Percentiles rank a stretch among this genome's conserved stretches.
Conservation (phyloP, 164 flowering plant genomes). For the Piper longum region DNA sequence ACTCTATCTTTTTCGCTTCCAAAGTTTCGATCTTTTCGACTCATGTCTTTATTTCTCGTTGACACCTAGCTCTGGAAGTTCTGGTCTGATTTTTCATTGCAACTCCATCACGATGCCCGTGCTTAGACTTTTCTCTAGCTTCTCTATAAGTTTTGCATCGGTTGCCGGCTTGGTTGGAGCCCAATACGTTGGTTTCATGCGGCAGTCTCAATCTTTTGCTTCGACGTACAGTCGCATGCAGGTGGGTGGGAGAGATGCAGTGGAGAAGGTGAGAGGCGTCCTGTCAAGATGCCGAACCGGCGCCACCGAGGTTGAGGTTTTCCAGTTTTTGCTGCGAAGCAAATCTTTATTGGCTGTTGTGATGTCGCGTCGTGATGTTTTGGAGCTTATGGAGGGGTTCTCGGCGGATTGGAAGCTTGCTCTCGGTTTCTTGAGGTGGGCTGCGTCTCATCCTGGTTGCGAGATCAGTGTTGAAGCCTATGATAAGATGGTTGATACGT, state of each 20-base stretch:
- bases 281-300: constrained; percentile 22
- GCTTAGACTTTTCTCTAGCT: not conserved
- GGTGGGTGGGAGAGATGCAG: not conserved
- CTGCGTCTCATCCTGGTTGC: constrained; percentile 22
- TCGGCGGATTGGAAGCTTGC: constrained; percentile 76
- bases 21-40: not conserved
- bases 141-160: not conserved
- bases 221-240: not conserved
- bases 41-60: not conserved
- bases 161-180: not conserved
- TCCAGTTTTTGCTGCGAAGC: constrained; percentile 28
- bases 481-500: constrained; percentile 54
- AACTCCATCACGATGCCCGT: too few species aligned
- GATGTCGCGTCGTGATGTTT: constrained; percentile 23
- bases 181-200: too few species aligned
- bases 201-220: not conserved
- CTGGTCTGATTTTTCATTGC: too few species aligned
- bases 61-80: too few species aligned
- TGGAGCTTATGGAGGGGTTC: constrained; percentile 36
- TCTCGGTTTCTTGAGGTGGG: constrained; percentile 62
- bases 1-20: not conserved
- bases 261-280: constrained; percentile 1
- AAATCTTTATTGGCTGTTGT: constrained; percentile 15
- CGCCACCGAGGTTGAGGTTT: constrained; percentile 31
- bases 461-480: constrained; percentile 29